Conservation (phyloP, 1,284 basidiomycete genomes). For the Vanrija sp. region DNA sequence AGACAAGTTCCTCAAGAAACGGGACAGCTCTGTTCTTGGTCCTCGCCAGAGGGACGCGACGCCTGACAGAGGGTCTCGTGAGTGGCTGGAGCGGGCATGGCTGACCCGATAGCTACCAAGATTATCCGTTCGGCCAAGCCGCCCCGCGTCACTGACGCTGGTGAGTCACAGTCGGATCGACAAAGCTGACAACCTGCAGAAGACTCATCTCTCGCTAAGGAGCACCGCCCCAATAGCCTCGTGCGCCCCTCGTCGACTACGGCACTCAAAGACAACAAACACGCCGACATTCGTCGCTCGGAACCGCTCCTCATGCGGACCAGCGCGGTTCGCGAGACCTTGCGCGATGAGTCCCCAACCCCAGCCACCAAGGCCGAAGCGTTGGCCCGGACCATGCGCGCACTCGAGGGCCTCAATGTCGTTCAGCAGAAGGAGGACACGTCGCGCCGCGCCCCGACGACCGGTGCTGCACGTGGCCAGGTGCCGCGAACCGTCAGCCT, state of each 20-base stretch:
- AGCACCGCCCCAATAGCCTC: no score
- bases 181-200: neutral
- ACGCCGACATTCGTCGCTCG: neutral
- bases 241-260: neutral
- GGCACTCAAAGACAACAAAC: neutral
- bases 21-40: neutral
- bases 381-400: conserved; percentile 32
- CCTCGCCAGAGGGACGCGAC: conserved; percentile 27
- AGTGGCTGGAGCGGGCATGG: neutral
- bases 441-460: conserved; percentile 31
- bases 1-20: neutral
- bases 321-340: neutral
- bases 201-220: neutral
- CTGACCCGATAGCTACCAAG: conserved; percentile 29
- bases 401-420: conserved; percentile 28
- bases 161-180: conserved; percentile 9
- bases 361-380: conserved; percentile 29
- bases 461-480: conserved; percentile 4
- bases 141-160: conserved; percentile 1
- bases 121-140: conserved; percentile 25
- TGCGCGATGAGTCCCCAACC: neutral
- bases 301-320: neutral
- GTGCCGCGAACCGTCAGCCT: conserved; percentile 18
- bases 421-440: conserved; percentile 19
- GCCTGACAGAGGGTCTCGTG: neutral